These are phyloP conservation scores for Wickerhamomyces sp. DNA, from an alignment of 1,139 yeast species.

Conservation along the genomic window DNA sequence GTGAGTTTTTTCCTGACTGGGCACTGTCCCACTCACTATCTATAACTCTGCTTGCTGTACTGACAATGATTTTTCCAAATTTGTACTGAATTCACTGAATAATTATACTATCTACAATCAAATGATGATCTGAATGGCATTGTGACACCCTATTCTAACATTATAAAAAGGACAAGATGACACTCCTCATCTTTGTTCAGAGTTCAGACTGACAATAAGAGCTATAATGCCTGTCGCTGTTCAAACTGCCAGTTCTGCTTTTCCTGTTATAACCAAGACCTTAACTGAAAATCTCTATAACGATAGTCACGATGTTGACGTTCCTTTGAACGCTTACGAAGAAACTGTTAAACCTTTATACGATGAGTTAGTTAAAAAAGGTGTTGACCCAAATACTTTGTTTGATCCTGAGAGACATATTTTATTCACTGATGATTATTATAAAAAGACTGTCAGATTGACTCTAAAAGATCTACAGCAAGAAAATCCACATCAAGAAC, in stretches of 20 bases:
- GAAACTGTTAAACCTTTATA: conserved; percentile 8
- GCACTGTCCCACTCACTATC: too few relatives aligned
- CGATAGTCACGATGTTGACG: not conserved
- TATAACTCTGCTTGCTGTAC: too few relatives aligned
- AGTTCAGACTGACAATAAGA: not conserved
- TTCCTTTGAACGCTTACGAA: conserved; percentile 1
- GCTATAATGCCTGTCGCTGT: conserved; percentile 1
- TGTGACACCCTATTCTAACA: not conserved
- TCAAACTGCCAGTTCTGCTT: not conserved
- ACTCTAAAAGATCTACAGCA: conserved; percentile 45
- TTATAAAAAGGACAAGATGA: not conserved
- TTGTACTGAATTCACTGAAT: not conserved
- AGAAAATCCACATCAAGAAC: conserved; percentile 16
- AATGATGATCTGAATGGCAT: not conserved
- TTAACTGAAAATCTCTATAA: not conserved
- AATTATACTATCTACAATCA: not conserved
- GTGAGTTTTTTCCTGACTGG: too few relatives aligned
- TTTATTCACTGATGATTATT: conserved; percentile 33
- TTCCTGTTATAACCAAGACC: not conserved
- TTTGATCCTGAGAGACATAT: conserved; percentile 46
- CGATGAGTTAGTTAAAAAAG: conserved; percentile 6
- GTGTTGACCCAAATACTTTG: conserved; percentile 11
- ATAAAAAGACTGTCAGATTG: conserved; percentile 35
- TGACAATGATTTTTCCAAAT: not conserved
- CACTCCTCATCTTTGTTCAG: too few relatives aligned